Base-by-base conservation (phyloP, 257 asterid species). In the Gynochthodes officinalis region DNA sequence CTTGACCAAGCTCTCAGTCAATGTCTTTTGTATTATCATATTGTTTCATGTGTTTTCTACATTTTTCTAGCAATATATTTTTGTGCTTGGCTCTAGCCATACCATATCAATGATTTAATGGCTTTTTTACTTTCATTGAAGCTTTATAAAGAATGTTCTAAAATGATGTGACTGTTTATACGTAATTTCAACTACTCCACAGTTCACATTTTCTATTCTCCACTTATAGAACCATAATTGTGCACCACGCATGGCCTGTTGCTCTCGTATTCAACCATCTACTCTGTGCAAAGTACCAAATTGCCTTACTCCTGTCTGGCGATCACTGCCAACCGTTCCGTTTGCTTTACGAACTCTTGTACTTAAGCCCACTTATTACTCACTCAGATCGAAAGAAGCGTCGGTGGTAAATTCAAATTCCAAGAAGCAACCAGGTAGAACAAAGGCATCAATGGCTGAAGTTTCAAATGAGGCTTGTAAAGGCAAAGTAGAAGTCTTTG, bases 181-280 rank as follows among this genome's bases (percentile, higher is more conserved):
- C 8, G 11, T 53, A 12, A 53, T 7, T 53, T 13, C 28, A 19
- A 53, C 28, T 53, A 53, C 28, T 21, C 11, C 28, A 23, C 28
- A 53, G 59, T 53, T 23, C 28, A 23, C 57, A 16, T 12, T 53
- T 30, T 53, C 59, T 12, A 23, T 12, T 53, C 59, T 53, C 59
- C 28, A 23, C 21, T 5, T 53, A 53, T 53, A 19, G 27, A 53
- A 53, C 59, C 25, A 53, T 53, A 53, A 53, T 9, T 53, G 28
- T 64, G 69, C 52, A 19, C 59, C 33, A 42, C 21, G 35, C 23
- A 65, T 65, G 70, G 70, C 70, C 6, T 43, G 35, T 65, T 42
- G 70, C 71, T 44, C 21, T 66, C 42, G 25, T 66, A 58, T 66
- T 19, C 57, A 44, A 25, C 55, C 55, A 23, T 13, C 70, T 48